phyloP scores from a whole-genome alignment of 2,329 filamentous ascomycete genomes.

The Teratosphaeria zuluensis region DNA sequence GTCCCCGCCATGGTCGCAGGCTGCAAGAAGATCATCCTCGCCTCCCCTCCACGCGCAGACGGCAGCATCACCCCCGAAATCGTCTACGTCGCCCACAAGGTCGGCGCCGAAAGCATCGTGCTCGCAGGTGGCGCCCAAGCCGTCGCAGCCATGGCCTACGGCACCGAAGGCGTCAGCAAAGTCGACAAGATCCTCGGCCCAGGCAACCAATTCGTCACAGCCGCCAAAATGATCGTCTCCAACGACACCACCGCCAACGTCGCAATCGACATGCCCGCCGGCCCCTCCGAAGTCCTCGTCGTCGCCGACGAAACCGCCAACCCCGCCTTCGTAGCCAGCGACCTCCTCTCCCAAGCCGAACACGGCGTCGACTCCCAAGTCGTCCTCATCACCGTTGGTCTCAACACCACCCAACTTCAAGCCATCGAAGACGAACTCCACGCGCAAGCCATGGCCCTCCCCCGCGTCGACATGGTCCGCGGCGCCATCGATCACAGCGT shows the following conservation, averaged over 20 bases:
- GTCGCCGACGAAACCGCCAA: slow-evolving; percentile 81
- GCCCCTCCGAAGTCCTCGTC: slow-evolving; percentile 93
- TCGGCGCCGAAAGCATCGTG: slow-evolving; percentile 91
- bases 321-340: slow-evolving; percentile 89
- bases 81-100: slow-evolving; percentile 93
- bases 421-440: slow-evolving; percentile 91
- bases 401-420: slow-evolving; percentile 60
- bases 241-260: slow-evolving; percentile 95
- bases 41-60: slow-evolving; percentile 80
- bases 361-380: slow-evolving; percentile 96
- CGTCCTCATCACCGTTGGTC: slow-evolving; percentile 74
- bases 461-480: slow-evolving; percentile 84
- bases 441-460: slow-evolving; percentile 73
- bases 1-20: slow-evolving; percentile 96
- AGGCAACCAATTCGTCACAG: slow-evolving; percentile 96
- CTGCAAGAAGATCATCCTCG: slow-evolving; percentile 88
- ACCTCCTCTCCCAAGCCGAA: slow-evolving; percentile 90
- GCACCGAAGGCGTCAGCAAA: slow-evolving; percentile 86
- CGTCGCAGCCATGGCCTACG: slow-evolving; percentile 93
- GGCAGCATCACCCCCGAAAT: slow-evolving; percentile 92
- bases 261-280: slow-evolving; percentile 96
- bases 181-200: slow-evolving; percentile 98
- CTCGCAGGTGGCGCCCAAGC: slow-evolving; percentile 92
- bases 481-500: slow-evolving; percentile 86
- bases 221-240: slow-evolving; percentile 94